Evolutionary conservation across 208 protist species (phyloP).

Genomic region (Vickermania ingenoplastis): DNA sequence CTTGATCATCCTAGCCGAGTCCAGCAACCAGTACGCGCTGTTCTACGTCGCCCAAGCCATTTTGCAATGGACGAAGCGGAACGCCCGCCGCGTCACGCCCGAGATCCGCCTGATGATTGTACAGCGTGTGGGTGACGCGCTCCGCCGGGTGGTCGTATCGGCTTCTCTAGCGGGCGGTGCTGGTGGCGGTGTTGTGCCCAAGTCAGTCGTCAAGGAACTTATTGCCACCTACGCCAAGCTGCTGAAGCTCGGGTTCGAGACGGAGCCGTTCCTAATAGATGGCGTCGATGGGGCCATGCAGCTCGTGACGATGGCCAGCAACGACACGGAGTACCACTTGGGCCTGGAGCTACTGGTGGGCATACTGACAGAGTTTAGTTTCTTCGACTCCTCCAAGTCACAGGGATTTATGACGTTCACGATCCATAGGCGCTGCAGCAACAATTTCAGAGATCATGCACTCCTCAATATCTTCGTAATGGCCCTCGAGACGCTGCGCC

Average conservation of each 20-base stretch:
- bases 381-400: constrained; percentile 55
- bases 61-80: constrained; percentile 57
- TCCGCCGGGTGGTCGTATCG: constrained; percentile 29
- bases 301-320: not conserved
- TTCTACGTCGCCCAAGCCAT: constrained; percentile 61
- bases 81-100: constrained; percentile 34
- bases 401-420: constrained; percentile 68
- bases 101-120: constrained; percentile 35
- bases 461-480: constrained; percentile 47
- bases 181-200: constrained; percentile 58
- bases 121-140: constrained; percentile 32
- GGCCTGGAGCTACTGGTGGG: constrained; percentile 44
- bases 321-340: constrained; percentile 11
- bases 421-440: constrained; percentile 62
- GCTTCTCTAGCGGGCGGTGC: constrained; percentile 26
- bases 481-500: constrained; percentile 30
- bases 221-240: constrained; percentile 37
- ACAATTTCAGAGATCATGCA: constrained; percentile 65
- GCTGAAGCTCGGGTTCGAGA: constrained; percentile 26
- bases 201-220: constrained; percentile 54
- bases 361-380: constrained; percentile 54
- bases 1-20: constrained; percentile 42
- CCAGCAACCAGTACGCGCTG: constrained; percentile 67
- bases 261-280: not conserved
- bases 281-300: not conserved